A percentile compares a stretch with the other conserved stretches of the same genome.
Evolutionary conservation across 2,329 filamentous ascomycete species (phyloP).

Genomic region (Aspergillus sp.): DNA sequence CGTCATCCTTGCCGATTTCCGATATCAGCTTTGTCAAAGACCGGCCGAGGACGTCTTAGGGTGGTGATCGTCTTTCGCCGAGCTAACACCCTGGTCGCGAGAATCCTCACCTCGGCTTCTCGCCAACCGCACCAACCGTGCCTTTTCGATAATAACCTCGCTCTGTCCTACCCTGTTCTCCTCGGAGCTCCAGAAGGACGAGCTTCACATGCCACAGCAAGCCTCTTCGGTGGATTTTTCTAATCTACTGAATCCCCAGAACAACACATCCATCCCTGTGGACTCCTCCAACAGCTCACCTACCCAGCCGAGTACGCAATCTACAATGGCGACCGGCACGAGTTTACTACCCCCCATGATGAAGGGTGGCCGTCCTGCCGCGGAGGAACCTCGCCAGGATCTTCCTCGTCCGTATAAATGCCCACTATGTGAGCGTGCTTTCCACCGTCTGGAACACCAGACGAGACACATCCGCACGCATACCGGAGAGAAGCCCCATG

Average conservation of each 20-base stretch:
- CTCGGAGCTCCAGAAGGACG: conserved; percentile 17
- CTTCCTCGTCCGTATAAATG: conserved; percentile 97
- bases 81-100: conserved; percentile 27
- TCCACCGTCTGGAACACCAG: conserved; percentile 96
- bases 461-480: conserved; percentile 90
- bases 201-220: conserved; percentile 71
- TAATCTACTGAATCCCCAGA: conserved; percentile 69
- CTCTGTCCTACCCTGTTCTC: conserved; percentile 19
- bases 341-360: conserved; percentile 47
- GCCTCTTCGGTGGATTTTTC: conserved; percentile 72
- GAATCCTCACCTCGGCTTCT: conserved; percentile 24
- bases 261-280: conserved; percentile 31
- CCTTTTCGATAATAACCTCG: conserved; percentile 8
- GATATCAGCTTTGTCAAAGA: conserved; percentile 14
- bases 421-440: conserved; percentile 95
- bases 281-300: conserved; percentile 29
- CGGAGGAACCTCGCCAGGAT: conserved; percentile 67
- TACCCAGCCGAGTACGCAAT: conserved; percentile 25
- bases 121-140: conserved; percentile 9
- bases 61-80: conserved; percentile 29
- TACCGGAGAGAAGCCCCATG: conserved; percentile 97
- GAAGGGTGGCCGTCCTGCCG: conserved; percentile 53
- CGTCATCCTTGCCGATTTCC: conserved; percentile 15
- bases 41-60: conserved; percentile 19
- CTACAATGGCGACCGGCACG: conserved; percentile 46